phyloP scores from a whole-genome alignment of 2,329 filamentous ascomycete genomes.

The Paracamarosporium sp. region DNA sequence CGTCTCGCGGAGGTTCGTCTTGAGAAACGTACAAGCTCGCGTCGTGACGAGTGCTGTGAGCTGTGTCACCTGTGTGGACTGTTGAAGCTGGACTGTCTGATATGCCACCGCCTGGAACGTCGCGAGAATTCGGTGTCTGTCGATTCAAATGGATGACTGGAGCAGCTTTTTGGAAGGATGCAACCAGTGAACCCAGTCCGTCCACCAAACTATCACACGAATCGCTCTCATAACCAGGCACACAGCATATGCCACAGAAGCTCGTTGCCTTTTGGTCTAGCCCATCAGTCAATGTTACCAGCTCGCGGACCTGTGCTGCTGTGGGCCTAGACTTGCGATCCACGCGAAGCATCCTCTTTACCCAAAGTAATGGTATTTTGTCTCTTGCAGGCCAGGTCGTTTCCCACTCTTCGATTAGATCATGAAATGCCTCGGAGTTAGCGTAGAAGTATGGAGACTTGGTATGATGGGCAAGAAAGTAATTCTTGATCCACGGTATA shows the following conservation, averaged over 20 bases:
- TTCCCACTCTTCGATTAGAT: slow-evolving; percentile 12
- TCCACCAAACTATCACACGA: background rate
- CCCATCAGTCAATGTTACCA: background rate
- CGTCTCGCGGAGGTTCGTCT: too few relatives aligned
- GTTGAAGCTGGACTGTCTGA: too few relatives aligned
- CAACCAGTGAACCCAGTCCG: too few relatives aligned
- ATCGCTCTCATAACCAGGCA: slow-evolving; percentile 8
- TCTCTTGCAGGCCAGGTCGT: slow-evolving; percentile 1
- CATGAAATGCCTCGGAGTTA: slow-evolving; percentile 3
- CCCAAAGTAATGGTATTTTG: slow-evolving; percentile 4
- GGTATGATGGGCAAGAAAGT: background rate
- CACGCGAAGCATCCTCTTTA: slow-evolving; percentile 6
- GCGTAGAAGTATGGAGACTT: slow-evolving; percentile 6
- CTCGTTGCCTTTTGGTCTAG: background rate
- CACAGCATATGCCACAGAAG: slow-evolving; percentile 19
- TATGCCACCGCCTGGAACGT: too few relatives aligned
- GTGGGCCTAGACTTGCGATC: slow-evolving; percentile 10
- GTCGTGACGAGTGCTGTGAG: too few relatives aligned
- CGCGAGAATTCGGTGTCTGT: too few relatives aligned
- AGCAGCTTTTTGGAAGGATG: too few relatives aligned
- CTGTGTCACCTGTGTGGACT: too few relatives aligned
- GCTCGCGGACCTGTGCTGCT: slow-evolving; percentile 8
- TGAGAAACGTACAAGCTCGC: too few relatives aligned
- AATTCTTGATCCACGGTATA: slow-evolving; percentile 4
- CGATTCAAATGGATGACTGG: too few relatives aligned